Conservation (phyloP, 495 filamentous ascomycete species). For the Lasiosphaeria miniovina region DNA sequence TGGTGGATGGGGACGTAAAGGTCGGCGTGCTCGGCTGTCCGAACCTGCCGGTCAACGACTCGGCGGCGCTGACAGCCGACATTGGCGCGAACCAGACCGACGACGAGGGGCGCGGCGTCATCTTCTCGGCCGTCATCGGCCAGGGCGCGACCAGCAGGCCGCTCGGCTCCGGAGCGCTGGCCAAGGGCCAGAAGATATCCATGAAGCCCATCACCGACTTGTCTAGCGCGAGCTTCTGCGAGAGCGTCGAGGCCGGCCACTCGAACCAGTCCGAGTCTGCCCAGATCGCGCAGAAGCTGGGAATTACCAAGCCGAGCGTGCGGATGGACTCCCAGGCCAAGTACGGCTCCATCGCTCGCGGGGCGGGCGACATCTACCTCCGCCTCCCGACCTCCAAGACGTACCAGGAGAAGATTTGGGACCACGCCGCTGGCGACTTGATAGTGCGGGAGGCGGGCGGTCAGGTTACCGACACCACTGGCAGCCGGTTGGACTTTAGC, state of each 20-base stretch:
- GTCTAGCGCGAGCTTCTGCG: conserved; percentile 81
- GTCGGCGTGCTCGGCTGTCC: conserved; percentile 93
- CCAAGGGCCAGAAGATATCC: conserved; percentile 59
- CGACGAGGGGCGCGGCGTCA: conserved; percentile 67
- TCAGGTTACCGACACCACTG: conserved; percentile 80
- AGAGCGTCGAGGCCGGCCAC: conserved; percentile 90
- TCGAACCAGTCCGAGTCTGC: conserved; percentile 83
- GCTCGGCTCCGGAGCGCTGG: conserved; percentile 57
- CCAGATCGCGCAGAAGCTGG: conserved; percentile 76
- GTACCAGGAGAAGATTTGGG: conserved; percentile 99
- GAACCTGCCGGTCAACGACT: conserved; percentile 83
- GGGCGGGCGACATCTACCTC: conserved; percentile 92
- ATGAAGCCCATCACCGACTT: conserved; percentile 78
- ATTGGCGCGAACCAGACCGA: conserved; percentile 67
- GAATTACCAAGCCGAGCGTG: conserved; percentile 81
- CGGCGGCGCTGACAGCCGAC: conserved; percentile 60
- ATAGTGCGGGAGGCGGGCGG: conserved; percentile 94
- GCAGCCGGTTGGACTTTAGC: conserved; percentile 77
- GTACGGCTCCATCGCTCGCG: conserved; percentile 92
- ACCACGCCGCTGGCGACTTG: conserved; percentile 94
- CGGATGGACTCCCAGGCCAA: conserved; percentile 97
- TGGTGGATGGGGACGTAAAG: conserved; percentile 92
- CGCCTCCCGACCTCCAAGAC: conserved; percentile 76
- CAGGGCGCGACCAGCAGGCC: conserved; percentile 76
- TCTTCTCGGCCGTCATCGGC: conserved; percentile 77